Evolutionary conservation across 768 basidiomycete species (phyloP).

Genomic region (Thelephora ganbajun): DNA sequence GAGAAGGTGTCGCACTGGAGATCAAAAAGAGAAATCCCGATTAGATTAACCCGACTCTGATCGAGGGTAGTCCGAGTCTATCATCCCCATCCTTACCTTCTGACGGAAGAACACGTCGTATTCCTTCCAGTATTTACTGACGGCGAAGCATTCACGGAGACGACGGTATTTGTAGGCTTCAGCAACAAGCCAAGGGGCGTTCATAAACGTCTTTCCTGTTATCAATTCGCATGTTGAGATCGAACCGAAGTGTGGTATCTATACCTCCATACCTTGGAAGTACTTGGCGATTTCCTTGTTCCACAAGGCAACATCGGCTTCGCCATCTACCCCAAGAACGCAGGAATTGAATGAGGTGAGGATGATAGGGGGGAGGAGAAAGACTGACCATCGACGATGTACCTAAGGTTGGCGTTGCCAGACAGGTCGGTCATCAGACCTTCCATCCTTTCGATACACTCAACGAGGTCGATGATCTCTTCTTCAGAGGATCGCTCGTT

Average conservation of each 20-base stretch:
- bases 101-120: constrained; percentile 95
- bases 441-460: constrained; percentile 84
- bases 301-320: constrained; percentile 89
- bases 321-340: constrained; percentile 35
- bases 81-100: constrained; percentile 32
- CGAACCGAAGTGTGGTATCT: too few relatives aligned
- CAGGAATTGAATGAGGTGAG: too few relatives aligned
- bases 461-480: constrained; percentile 66
- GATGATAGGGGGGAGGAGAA: too few relatives aligned
- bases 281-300: constrained; percentile 94
- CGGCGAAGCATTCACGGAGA: constrained; percentile 84
- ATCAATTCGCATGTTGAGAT: too few relatives aligned
- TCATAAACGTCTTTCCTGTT: constrained; percentile 82
- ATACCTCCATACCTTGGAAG: constrained; percentile 53
- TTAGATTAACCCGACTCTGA: background rate
- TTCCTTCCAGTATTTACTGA: constrained; percentile 77
- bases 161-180: constrained; percentile 91
- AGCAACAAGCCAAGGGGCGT: constrained; percentile 94
- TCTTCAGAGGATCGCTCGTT: constrained; percentile 81
- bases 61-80: background rate
- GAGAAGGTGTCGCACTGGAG: constrained; percentile 85
- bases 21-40: too few relatives aligned
- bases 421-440: constrained; percentile 79
- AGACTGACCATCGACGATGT: constrained; percentile 48
- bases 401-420: constrained; percentile 69